Percentiles rank a stretch among this genome's conserved stretches.
Evolutionary conservation across 371 early-diverging fungal species (phyloP).

Genomic region (Syncephalastrum contaminatum): DNA sequence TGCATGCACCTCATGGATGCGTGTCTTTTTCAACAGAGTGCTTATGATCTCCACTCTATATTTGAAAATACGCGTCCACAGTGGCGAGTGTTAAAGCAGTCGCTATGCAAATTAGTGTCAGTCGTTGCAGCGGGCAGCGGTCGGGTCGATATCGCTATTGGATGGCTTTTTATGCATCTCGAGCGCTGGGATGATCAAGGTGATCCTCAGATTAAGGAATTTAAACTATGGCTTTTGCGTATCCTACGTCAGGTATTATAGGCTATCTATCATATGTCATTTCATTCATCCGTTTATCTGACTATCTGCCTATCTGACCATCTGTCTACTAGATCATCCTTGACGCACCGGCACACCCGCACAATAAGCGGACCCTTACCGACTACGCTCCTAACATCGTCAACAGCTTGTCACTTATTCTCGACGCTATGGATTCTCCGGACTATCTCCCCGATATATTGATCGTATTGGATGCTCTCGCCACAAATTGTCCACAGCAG

Average conservation of each 20-base stretch:
- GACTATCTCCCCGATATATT: constrained; percentile 32
- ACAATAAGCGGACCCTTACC: constrained; percentile 7
- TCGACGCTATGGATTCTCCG: constrained; percentile 39
- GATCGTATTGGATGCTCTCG: constrained; percentile 22
- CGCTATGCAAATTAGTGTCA: constrained; percentile 11
- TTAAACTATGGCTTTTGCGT: constrained; percentile 16
- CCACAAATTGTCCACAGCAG: constrained; percentile 23
- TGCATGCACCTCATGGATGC: constrained; percentile 34
- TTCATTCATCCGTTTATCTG: neutral
- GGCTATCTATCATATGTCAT: neutral
- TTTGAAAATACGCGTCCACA: constrained; percentile 23
- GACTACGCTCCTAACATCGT: constrained; percentile 14
- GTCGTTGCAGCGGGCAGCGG: constrained; percentile 29
- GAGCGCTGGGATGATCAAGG: constrained; percentile 5
- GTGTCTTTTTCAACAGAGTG: constrained; percentile 20
- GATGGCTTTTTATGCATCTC: constrained; percentile 21
- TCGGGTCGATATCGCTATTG: constrained; percentile 28
- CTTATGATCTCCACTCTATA: constrained; percentile 21
- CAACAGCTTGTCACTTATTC: constrained; percentile 28
- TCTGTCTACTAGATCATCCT: constrained; percentile 5
- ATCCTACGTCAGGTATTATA: constrained; percentile 15
- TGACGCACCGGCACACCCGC: constrained; percentile 8
- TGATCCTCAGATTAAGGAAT: constrained; percentile 9
- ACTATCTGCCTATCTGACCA: neutral
- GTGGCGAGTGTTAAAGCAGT: constrained; percentile 10